A percentile compares a stretch with the other conserved stretches of the same genome.
Evolutionary conservation across 2,329 filamentous ascomycete genomes (phyloP).

Genomic region (Ceratocystis colombiana): DNA sequence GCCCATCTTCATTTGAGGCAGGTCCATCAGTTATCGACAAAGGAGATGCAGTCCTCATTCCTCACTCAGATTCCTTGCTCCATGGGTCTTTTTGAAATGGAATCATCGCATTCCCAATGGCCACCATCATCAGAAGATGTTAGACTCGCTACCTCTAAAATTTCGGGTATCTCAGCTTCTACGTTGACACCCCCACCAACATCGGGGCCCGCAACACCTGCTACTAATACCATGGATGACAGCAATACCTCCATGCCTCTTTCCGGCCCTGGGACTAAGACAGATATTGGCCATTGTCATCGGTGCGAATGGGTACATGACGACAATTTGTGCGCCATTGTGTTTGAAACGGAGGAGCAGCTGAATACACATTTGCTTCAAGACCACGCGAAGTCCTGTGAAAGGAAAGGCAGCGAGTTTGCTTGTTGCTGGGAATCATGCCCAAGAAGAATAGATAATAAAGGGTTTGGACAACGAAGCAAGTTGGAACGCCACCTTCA

Average conservation of each 20-base stretch:
- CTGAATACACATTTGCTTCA: conserved; percentile 48
- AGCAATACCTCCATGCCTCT: neutral
- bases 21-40: conserved; percentile 23
- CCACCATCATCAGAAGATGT: conserved; percentile 1
- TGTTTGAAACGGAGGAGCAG: conserved; percentile 38
- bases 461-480: conserved; percentile 48
- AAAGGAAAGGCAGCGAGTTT: conserved; percentile 40
- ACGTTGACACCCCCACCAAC: conserved; percentile 10
- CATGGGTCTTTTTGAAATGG: conserved; percentile 20
- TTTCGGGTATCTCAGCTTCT: neutral
- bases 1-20: conserved; percentile 23
- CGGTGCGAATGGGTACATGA: conserved; percentile 23
- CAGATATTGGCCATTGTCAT: neutral
- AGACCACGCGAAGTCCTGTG: conserved; percentile 40
- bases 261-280: neutral
- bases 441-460: conserved; percentile 35
- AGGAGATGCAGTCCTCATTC: conserved; percentile 23
- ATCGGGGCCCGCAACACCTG: conserved; percentile 17
- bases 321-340: conserved; percentile 31
- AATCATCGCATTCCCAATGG: conserved; percentile 22
- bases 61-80: conserved; percentile 23
- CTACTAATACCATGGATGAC: conserved; percentile 10
- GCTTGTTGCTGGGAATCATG: conserved; percentile 50
- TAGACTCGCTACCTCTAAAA: conserved; percentile 1
- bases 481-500: conserved; percentile 57